Base-by-base conservation (phyloP, 805 yeast genomes). In the Yueomyces sinensis region DNA sequence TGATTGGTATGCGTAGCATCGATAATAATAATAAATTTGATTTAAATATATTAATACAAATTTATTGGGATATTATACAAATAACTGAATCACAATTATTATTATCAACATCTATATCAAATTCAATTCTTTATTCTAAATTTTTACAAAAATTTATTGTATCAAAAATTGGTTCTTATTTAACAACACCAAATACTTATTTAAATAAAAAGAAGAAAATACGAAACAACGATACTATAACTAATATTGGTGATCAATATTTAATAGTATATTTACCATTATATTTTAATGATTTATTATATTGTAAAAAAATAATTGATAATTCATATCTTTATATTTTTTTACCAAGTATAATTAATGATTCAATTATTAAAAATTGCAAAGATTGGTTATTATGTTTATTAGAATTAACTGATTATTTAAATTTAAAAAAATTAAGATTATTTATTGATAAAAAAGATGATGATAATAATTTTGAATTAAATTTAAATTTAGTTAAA, bases 1-100 rank as follows among this genome's bases (percentile, higher is more conserved):
- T 17, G 48, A 47, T 40, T 54, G 59, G 59, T 41, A 35, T 43
- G 55, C 57, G 57, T 54, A 56, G 51, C 59, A 47, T 37, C 41
- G 41, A 40, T 33, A 29, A 25, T 18, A 15, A 33, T 29, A 7
- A 32, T n/a, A n/a, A n/a, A n/a, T n/a, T n/a, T n/a, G n/a, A n/a
- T n/a, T n/a, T n/a, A n/a, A n/a, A n/a, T n/a, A n/a, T n/a, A n/a
- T n/a, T n/a, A n/a, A n/a, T n/a, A n/a, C 56, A 55, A 35, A 45
- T 50, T 15, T 51, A 51, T 37, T 55, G 60, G 60, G 53, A 54
- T 39, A 38, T 52, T 9, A 49, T 55, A 4, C 31, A 53, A 30
- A 35, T 50, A 1, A 42, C 49, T 3, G 60, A 55, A 40, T 41
- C 46, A 17, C 46, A 46, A 32, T 52, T 52, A 31, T 37, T 52